Evolutionary conservation across 2,329 filamentous ascomycete genomes (phyloP).

Genomic region (Truncatella angustata): DNA sequence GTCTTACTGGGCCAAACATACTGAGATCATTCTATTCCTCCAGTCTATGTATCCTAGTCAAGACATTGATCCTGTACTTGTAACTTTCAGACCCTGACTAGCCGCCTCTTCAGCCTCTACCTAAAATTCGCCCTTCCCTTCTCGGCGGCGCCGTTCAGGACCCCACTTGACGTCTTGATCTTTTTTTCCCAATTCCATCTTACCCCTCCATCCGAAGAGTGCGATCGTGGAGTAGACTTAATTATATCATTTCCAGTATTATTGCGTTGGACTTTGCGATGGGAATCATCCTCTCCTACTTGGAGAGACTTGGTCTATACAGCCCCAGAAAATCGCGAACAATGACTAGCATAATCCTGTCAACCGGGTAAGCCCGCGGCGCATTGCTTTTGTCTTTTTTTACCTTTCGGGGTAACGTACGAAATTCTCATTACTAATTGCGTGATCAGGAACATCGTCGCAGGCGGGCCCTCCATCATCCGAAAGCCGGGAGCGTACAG

Average conservation of each 20-base stretch:
- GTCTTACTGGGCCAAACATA: background rate
- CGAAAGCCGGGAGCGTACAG: constrained; percentile 74
- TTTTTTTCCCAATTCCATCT: no score
- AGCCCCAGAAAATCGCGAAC: constrained; percentile 12
- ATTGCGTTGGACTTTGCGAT: background rate
- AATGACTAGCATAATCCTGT: constrained; percentile 80
- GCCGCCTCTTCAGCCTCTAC: background rate
- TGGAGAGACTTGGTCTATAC: constrained; percentile 3
- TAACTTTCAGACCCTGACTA: constrained; percentile 2
- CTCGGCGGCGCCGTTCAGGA: background rate
- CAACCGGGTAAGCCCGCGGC: constrained; percentile 72
- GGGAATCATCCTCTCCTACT: constrained; percentile 4
- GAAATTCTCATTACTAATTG: constrained; percentile 21
- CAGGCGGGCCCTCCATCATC: constrained; percentile 78
- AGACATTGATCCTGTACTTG: no score
- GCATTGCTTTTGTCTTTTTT: background rate
- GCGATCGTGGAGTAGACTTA: background rate
- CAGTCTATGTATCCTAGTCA: background rate
- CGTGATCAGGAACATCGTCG: constrained; percentile 72
- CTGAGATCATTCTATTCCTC: background rate
- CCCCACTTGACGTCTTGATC: constrained; percentile 8
- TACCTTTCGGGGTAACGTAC: background rate
- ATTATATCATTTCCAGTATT: constrained; percentile 1
- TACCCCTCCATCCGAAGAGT: background rate
- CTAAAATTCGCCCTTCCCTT: background rate